These are phyloP conservation scores for Ceratobasidium sp. DNA, from an alignment of 1,284 basidiomycete species.

Conservation along the genomic window DNA sequence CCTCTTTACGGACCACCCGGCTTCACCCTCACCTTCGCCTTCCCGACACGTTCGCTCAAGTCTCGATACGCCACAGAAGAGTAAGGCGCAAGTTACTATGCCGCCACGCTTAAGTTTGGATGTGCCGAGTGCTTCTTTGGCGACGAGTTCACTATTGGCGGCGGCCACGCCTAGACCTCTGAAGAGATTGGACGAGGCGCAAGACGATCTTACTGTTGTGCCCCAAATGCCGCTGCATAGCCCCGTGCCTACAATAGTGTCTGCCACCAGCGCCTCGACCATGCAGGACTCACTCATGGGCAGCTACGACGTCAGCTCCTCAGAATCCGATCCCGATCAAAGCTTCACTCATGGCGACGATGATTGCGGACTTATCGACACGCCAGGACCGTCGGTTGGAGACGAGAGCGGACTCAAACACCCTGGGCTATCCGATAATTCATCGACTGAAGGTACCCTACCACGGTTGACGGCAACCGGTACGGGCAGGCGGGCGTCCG, in stretches of 20 bases:
- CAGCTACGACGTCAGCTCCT: conserved; percentile 23
- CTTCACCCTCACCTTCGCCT: not conserved
- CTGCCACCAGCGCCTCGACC: conserved; percentile 29
- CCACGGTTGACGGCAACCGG: not conserved
- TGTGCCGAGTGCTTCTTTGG: not conserved
- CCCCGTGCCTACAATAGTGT: conserved; percentile 32
- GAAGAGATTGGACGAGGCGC: not conserved
- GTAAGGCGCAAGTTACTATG: not conserved
- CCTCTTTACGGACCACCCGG: not conserved
- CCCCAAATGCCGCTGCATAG: not conserved
- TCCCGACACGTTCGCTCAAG: not conserved
- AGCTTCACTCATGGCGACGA: conserved; percentile 14
- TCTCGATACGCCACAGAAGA: not conserved
- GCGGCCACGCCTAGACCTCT: not conserved
- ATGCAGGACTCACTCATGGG: conserved; percentile 31
- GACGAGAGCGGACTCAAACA: not conserved
- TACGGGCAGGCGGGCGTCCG: not conserved
- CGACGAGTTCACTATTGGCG: not conserved
- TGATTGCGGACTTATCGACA: not conserved
- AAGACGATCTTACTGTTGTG: not conserved
- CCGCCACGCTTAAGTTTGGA: conserved; percentile 25
- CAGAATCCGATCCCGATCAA: conserved; percentile 36
- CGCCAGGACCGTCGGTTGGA: not conserved
- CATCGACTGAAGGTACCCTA: conserved; percentile 1
- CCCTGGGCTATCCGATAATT: not conserved